Percentiles rank a stretch among this genome's conserved stretches.
Conservation (phyloP, 169 alveolate genomes). For the Plasmodium gonderi region DNA sequence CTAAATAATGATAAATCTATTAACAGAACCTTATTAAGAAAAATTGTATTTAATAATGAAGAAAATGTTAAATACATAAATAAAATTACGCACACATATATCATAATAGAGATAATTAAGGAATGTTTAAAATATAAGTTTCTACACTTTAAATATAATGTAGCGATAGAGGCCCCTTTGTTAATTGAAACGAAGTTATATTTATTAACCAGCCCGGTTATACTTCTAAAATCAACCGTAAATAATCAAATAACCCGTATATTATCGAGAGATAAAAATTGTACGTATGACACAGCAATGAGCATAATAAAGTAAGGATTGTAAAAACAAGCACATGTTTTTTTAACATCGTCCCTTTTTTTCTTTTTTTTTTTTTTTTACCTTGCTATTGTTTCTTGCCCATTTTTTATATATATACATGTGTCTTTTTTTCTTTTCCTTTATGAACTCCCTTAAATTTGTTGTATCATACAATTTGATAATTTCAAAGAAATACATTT, state of each 20-base stretch:
- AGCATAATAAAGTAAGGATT: slow-evolving; percentile 80
- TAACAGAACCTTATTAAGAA: slow-evolving; percentile 80
- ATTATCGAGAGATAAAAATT: slow-evolving; percentile 76
- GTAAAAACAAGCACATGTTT: not conserved
- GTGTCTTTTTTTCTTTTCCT: not conserved
- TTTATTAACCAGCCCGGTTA: slow-evolving; percentile 80
- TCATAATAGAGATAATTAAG: slow-evolving; percentile 79
- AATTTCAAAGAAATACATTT: not conserved
- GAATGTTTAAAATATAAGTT: slow-evolving; percentile 82
- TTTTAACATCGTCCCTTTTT: not conserved
- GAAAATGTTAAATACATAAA: slow-evolving; percentile 79
- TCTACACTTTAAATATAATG: slow-evolving; percentile 64
- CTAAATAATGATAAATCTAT: slow-evolving; percentile 79
- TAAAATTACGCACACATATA: slow-evolving; percentile 81
- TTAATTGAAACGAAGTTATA: slow-evolving; percentile 83
- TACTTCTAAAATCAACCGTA: slow-evolving; percentile 79
- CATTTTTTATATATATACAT: not conserved
- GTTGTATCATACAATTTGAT: not conserved
- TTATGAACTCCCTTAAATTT: not conserved
- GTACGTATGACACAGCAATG: slow-evolving; percentile 79
- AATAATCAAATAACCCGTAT: slow-evolving; percentile 80
- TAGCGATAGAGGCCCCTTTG: slow-evolving; percentile 85
- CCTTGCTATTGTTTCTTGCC: too few relatives aligned
- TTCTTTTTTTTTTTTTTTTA: too few relatives aligned
- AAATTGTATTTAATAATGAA: slow-evolving; percentile 82